A percentile compares a stretch with the other conserved stretches of the same genome.
Evolutionary conservation across 208 protist genomes (phyloP).

Genomic region (Wallacemonas sp.): DNA sequence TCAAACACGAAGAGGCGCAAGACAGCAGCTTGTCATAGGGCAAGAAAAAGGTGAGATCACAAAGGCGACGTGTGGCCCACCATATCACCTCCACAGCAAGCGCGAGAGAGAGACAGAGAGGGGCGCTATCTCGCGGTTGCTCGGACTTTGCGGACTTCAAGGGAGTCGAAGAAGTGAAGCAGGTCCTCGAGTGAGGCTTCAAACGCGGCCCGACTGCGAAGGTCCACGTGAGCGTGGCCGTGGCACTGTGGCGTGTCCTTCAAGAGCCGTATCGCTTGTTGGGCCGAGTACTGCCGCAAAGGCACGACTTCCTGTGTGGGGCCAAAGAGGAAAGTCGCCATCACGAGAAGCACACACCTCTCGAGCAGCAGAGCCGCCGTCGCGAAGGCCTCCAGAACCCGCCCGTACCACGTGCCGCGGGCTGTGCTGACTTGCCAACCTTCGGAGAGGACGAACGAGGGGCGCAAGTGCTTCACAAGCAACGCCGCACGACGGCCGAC

Average conservation of each 20-base stretch:
- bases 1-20: too few relatives aligned
- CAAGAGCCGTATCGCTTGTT: constrained; percentile 37
- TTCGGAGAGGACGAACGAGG: constrained; percentile 44
- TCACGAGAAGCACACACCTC: constrained; percentile 43
- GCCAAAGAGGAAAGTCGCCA: constrained; percentile 77
- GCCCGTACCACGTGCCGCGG: not conserved
- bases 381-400: constrained; percentile 18
- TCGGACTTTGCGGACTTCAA: too few relatives aligned
- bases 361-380: constrained; percentile 26
- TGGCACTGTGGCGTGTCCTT: constrained; percentile 46
- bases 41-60: too few relatives aligned
- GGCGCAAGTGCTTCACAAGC: constrained; percentile 13
- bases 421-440: constrained; percentile 5
- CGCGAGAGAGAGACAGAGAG: too few relatives aligned
- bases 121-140: too few relatives aligned
- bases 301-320: constrained; percentile 43
- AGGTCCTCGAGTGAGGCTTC: constrained; percentile 54
- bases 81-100: too few relatives aligned
- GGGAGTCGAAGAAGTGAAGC: constrained; percentile 53
- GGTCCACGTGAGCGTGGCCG: constrained; percentile 35
- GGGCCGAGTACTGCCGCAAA: constrained; percentile 28
- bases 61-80: too few relatives aligned
- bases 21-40: too few relatives aligned
- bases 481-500: constrained; percentile 12
- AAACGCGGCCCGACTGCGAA: constrained; percentile 55